Conservation (phyloP, 2,329 filamentous ascomycete species). For the Aspergillus neotritici region DNA sequence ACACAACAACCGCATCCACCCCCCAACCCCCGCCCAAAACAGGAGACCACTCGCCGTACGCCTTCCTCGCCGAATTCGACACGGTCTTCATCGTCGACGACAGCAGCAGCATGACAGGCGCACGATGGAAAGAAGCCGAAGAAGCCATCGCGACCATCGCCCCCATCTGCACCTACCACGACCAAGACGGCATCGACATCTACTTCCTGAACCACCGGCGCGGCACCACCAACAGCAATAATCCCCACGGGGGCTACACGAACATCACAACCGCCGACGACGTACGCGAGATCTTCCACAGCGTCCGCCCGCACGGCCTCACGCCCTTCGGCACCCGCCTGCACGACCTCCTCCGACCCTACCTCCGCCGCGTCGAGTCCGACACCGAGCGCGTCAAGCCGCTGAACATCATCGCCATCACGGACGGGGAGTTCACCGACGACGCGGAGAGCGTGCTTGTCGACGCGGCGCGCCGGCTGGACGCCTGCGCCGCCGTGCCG, state of each 20-base stretch:
- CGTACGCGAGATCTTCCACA: slow-evolving; percentile 66
- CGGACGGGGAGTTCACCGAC: slow-evolving; percentile 76
- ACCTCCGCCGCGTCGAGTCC: slow-evolving; percentile 54
- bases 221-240: slow-evolving; percentile 29
- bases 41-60: slow-evolving; percentile 59
- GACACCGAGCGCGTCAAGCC: slow-evolving; percentile 57
- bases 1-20: too few relatives aligned
- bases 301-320: slow-evolving; percentile 56
- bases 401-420: slow-evolving; percentile 87
- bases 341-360: slow-evolving; percentile 65
- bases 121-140: slow-evolving; percentile 69
- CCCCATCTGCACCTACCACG: slow-evolving; percentile 73
- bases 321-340: slow-evolving; percentile 74
- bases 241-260: slow-evolving; percentile 52
- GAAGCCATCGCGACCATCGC: slow-evolving; percentile 67
- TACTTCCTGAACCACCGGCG: slow-evolving; percentile 74
- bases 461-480: slow-evolving; percentile 60
- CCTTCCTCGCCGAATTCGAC: slow-evolving; percentile 74
- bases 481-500: slow-evolving; percentile 53
- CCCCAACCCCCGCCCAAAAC: slow-evolving; percentile 23
- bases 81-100: slow-evolving; percentile 90
- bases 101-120: slow-evolving; percentile 75
- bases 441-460: slow-evolving; percentile 69
- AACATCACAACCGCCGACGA: slow-evolving; percentile 55
- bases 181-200: slow-evolving; percentile 80